Evolutionary conservation across 148 eudicot genomes (phyloP), one percentile per base, ranked within the genome.

Genomic region (Fagopyrum esculentum): DNA sequence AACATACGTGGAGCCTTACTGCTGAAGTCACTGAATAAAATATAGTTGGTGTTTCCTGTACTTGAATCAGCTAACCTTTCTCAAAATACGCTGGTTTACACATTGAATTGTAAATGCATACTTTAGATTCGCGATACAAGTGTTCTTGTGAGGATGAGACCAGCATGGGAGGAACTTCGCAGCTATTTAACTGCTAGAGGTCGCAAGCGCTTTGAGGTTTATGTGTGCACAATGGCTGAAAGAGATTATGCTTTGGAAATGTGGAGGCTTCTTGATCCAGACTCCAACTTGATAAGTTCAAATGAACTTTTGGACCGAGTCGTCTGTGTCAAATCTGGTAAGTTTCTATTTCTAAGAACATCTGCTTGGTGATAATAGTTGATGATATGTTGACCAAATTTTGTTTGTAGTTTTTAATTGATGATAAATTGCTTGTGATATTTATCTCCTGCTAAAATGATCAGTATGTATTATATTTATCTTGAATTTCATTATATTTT

Each of bases 231-330:
- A n/a, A 89, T 92, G 99, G 99, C 99, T 74, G 99, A 96, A 90
- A 92, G 99, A 81, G 99, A 96, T 76, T 96, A 96, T 86, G 99
- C 99, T 72, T 84, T 96, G 80, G 99, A 96, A 85, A 96, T 96
- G 99, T 96, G 99, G 99, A 86, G 99, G 81, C 99, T 96, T 86
- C 97, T 96, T 73, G 99, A 96, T 87, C 99, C 99, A 15, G 98
- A 87, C 79, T 88, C 97, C 52, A 96, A 90, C 76, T 86, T 96
- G 86, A 96, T 96, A 75, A 86, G 76, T 82, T 73, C 84, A 30
- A 85, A 79, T 73, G 92, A 90, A 79, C 81, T 96, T 61, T 87
- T 89, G 86, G 87, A 92, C 63, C 99, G 99, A 45, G 87, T 96
- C 75, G 99, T 92, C 51, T 96, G 98, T 77, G 99, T 96, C 54